Conservation (phyloP, 805 yeast species). For the Teunomyces tritomae region DNA sequence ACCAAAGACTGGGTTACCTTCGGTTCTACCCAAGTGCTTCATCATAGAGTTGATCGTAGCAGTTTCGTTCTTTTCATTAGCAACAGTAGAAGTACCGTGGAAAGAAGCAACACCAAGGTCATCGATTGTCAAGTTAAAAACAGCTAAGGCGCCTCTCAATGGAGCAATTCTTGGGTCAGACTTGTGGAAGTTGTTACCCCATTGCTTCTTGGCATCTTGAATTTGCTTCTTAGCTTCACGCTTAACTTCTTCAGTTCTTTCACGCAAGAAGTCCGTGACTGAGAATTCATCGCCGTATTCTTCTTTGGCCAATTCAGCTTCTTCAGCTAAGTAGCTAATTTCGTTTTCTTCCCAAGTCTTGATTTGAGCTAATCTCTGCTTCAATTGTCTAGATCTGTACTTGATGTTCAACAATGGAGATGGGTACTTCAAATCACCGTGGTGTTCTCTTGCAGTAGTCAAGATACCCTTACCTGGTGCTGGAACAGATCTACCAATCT, state of each 20-base stretch:
- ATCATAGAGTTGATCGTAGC: conserved; percentile 90
- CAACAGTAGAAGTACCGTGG: conserved; percentile 99
- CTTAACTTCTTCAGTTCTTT: conserved; percentile 83
- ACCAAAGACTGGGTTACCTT: conserved; percentile 97
- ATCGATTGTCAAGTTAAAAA: conserved; percentile 89
- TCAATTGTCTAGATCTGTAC: conserved; percentile 91
- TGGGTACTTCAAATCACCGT: conserved; percentile 73
- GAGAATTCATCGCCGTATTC: conserved; percentile 51
- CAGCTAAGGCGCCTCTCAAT: conserved; percentile 92
- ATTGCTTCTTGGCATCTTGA: conserved; percentile 83
- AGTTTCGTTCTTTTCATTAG: conserved; percentile 98
- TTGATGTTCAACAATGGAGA: conserved; percentile 81
- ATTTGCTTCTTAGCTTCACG: conserved; percentile 84
- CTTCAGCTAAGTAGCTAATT: conserved; percentile 64
- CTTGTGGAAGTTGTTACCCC: conserved; percentile 94
- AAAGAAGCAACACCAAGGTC: conserved; percentile 95
- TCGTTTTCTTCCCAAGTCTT: conserved; percentile 84
- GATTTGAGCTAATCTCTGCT: conserved; percentile 72
- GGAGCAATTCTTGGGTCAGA: conserved; percentile 95
- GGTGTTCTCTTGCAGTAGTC: conserved; percentile 95
- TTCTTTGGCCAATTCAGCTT: conserved; percentile 55
- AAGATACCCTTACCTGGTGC: conserved; percentile 99
- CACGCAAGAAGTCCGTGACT: conserved; percentile 55
- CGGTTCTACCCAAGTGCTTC: conserved; percentile 91
- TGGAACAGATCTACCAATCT: conserved; percentile 98